Evolutionary conservation across 148 eudicot genomes (phyloP).

Genomic region (Cornus suecica): DNA sequence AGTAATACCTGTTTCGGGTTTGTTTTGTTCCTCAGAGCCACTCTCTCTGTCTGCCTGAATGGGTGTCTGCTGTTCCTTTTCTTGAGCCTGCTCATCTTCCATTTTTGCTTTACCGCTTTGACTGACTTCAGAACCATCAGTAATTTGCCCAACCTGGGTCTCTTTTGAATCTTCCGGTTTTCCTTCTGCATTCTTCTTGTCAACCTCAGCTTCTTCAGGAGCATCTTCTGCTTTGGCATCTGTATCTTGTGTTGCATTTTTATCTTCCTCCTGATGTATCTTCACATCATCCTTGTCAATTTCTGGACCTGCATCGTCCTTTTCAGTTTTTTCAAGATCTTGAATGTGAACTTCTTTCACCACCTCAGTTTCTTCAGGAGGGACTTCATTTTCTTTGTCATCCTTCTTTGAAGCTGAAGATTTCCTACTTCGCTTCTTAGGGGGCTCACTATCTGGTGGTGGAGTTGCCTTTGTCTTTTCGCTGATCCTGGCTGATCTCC

Average conservation of each 20-base stretch:
- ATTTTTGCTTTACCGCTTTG: conserved; percentile 12
- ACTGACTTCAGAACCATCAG: conserved; percentile 15
- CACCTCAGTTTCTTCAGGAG: conserved; percentile 17
- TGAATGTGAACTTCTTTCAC: conserved; percentile 13
- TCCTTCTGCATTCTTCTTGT: conserved; percentile 25
- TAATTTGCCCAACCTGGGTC: conserved; percentile 14
- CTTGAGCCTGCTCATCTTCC: conserved; percentile 20
- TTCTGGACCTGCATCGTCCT: conserved; percentile 11
- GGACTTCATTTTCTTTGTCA: conserved; percentile 27
- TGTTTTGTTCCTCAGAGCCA: conserved; percentile 23
- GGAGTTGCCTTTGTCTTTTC: conserved; percentile 59
- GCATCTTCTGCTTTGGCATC: conserved; percentile 22
- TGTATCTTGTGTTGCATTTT: conserved; percentile 10
- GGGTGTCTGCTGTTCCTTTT: conserved; percentile 17
- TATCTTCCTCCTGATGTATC: conserved; percentile 13
- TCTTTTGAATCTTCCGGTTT: conserved; percentile 18
- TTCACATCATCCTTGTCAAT: conserved; percentile 13
- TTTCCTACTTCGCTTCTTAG: conserved; percentile 48
- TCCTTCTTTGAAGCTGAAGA: conserved; percentile 47
- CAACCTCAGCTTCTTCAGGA: too few species aligned
- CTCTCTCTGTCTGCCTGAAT: conserved; percentile 25
- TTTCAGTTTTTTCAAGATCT: conserved; percentile 8
- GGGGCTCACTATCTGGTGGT: conserved; percentile 51
- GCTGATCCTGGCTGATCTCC: conserved; percentile 83
- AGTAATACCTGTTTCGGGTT: conserved; percentile 16